Conservation (phyloP, 2,329 filamentous ascomycete species). For the Xylaria sp. region DNA sequence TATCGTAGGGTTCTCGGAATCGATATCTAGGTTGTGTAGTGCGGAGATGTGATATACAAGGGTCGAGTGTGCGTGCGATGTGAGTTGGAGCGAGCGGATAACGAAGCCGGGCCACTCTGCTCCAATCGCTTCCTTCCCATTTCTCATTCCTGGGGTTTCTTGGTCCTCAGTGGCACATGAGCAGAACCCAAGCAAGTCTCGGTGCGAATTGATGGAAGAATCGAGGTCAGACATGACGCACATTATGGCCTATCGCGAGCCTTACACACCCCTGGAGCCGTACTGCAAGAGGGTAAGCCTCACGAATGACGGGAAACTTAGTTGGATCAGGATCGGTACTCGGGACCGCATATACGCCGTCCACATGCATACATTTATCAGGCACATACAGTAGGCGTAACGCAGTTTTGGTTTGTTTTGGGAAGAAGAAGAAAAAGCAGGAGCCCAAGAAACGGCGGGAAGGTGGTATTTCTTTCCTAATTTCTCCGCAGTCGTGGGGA, state of each 20-base stretch:
- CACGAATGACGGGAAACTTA: not conserved
- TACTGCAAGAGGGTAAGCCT: not conserved
- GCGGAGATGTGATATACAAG: constrained; percentile 10
- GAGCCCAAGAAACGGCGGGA: too few relatives aligned
- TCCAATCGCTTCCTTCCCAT: constrained; percentile 4
- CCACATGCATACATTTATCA: not conserved
- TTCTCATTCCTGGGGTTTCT: not conserved
- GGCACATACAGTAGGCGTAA: not conserved
- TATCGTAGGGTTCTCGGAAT: not conserved
- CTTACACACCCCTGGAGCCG: not conserved
- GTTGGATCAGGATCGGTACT: not conserved
- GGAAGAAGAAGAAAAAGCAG: not conserved
- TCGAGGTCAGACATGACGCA: not conserved
- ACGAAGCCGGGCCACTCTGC: not conserved
- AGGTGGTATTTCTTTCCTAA: not conserved
- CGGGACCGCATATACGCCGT: not conserved
- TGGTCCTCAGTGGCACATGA: not conserved
- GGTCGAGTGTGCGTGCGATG: constrained; percentile 3
- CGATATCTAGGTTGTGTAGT: not conserved
- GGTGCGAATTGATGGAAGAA: not conserved
- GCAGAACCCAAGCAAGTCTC: not conserved
- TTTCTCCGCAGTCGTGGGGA: not conserved
- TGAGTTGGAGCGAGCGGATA: not conserved
- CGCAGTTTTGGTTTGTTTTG: too few relatives aligned
- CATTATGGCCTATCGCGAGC: too few relatives aligned